phyloP scores from a whole-genome alignment of 129 eudicot species.

The Mikania micrantha region DNA sequence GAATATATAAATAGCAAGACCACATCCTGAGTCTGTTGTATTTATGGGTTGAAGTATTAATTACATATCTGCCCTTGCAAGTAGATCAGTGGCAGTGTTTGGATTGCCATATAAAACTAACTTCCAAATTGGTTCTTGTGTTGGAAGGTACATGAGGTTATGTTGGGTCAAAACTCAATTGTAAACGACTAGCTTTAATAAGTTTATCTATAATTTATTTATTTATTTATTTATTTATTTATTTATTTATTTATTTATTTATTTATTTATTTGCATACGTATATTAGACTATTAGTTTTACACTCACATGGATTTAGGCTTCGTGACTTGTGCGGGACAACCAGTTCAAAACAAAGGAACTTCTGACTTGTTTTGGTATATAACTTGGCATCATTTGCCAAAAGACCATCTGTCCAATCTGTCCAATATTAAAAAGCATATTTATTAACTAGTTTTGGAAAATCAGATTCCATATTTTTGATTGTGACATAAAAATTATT shows the following conservation, averaged over 20 bases:
- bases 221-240: no score
- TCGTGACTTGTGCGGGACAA: conserved; percentile 8
- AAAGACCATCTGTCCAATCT: neutral
- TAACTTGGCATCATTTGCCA: neutral
- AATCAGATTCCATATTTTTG: neutral
- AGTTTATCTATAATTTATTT: no score
- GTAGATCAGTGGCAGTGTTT: neutral
- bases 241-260: no score
- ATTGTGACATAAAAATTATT: neutral
- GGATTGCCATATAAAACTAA: neutral
- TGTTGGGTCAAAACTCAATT: conserved; percentile 4
- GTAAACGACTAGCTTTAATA: neutral
- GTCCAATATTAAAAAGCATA: no score
- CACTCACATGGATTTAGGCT: conserved; percentile 25
- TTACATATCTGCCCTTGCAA: conserved; percentile 9
- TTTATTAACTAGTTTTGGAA: neutral
- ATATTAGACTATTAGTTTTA: conserved; percentile 11
- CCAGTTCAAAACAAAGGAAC: conserved; percentile 1
- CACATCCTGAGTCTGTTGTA: conserved; percentile 13
- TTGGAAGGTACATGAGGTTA: conserved; percentile 25
- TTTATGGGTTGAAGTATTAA: neutral
- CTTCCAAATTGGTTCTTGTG: conserved; percentile 23
- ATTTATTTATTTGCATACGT: conserved; percentile 23
- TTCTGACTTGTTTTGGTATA: conserved; percentile 2
- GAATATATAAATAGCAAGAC: conserved; percentile 9